Base-by-base conservation (phyloP, 2,329 filamentous ascomycete species). In the Bimuria novae-zelandiae region DNA sequence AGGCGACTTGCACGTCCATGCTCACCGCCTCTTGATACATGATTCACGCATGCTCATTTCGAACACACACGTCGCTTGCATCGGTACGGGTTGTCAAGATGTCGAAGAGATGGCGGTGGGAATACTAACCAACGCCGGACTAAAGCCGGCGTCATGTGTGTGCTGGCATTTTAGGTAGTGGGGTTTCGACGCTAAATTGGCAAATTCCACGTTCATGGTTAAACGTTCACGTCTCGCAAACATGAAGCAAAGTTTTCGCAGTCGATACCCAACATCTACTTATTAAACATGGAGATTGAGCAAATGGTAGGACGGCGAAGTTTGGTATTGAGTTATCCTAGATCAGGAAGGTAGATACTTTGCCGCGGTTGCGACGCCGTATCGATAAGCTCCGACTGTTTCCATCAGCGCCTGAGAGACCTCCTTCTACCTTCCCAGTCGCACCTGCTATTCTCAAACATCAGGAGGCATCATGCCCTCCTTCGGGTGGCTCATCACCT, bases 21-120 rank as follows among this genome's bases (percentile, higher is more conserved):
- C 56, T 59, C 62, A 67, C 64, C 64, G 64, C 64, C 59, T 54
- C 61, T 65, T 49, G 21, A 3, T 32, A 32, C 25, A 21, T 7
- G 12, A 16, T 3, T 8, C 16, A 3, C 2, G 19, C 29, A 35
- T 27, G 12, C 17, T 14, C 19, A 14, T 35, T 12, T 23, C 12
- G 4, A 25, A 30, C 35, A 16, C 11, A 5, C 21, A 4, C 21
- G 16, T n/a, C n/a, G n/a, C n/a, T n/a, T n/a, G n/a, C n/a, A n/a
- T n/a, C n/a, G n/a, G n/a, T n/a, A n/a, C n/a, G n/a, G n/a, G 7
- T 35, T 17, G 30, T 16, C 12, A 21, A 35, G 14, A 3, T 10
- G 14, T 21, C 27, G 19, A 30, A 14, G 14, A 14, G 14, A 14
- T 21, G 40, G 17, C 2, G 7, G 30, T 35, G 12, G 10, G 14